These are phyloP conservation scores for Cercis canadensis DNA, from an alignment of 306 rosid genomes.

Conservation along the genomic window DNA sequence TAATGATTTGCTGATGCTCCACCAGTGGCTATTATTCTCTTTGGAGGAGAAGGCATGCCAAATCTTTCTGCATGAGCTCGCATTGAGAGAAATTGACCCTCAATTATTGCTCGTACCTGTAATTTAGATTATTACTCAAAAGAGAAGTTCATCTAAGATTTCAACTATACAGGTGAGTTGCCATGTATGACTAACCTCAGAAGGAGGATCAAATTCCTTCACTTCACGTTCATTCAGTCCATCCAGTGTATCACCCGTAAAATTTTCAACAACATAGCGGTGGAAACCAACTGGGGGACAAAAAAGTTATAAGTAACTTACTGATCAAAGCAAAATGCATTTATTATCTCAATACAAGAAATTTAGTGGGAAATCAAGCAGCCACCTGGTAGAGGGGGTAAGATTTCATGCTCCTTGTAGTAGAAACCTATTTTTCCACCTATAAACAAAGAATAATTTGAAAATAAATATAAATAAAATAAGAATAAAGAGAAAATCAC, in stretches of 20 bases:
- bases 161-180: conserved; percentile 25
- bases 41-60: conserved; percentile 96
- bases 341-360: conserved; percentile 5
- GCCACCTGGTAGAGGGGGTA: conserved; percentile 97
- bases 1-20: conserved; percentile 87
- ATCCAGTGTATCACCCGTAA: conserved; percentile 56
- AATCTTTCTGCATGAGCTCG: conserved; percentile 96
- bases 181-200: conserved; percentile 71
- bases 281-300: conserved; percentile 76
- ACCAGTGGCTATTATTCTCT: conserved; percentile 91
- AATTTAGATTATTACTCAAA: conserved; percentile 29
- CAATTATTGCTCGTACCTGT: conserved; percentile 84
- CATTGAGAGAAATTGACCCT: conserved; percentile 93
- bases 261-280: conserved; percentile 72
- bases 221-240: conserved; percentile 64
- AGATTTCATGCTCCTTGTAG: conserved; percentile 96
- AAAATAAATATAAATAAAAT: conserved; percentile 30
- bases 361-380: conserved; percentile 26
- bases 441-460: conserved; percentile 39
- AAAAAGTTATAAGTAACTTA: conserved; percentile 24
- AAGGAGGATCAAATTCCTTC: conserved; percentile 78
- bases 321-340: neutral
- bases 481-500: neutral
- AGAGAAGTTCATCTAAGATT: conserved; percentile 4
- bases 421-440: conserved; percentile 95